These are phyloP conservation scores for Pelargonium australe DNA, from an alignment of 441 rosid genomes.

Conservation along the genomic window DNA sequence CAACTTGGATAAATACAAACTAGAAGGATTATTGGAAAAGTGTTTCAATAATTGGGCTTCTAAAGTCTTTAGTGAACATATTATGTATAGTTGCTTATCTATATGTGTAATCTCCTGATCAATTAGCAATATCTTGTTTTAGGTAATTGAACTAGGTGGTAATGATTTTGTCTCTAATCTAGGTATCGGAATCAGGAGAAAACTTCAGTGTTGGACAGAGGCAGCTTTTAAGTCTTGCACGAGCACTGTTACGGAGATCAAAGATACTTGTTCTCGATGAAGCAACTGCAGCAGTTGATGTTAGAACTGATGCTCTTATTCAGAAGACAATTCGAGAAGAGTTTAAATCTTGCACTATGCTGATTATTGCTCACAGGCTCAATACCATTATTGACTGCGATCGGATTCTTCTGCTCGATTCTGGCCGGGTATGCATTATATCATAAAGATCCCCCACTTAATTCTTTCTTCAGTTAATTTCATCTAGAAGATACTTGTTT, in stretches of 20 bases:
- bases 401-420: conserved; percentile 69
- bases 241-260: conserved; percentile 85
- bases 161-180: conserved; percentile 13
- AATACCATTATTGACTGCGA: conserved; percentile 88
- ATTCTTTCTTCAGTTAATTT: background rate
- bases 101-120: background rate
- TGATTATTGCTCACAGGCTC: conserved; percentile 84
- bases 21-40: background rate
- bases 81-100: background rate
- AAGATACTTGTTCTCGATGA: conserved; percentile 96
- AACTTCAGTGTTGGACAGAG: conserved; percentile 94
- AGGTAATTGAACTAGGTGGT: background rate
- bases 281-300: conserved; percentile 97
- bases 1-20: background rate
- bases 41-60: background rate
- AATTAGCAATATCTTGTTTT: background rate
- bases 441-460: conserved; percentile 5
- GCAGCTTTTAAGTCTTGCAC: conserved; percentile 85
- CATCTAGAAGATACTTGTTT: no score
- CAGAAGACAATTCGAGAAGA: conserved; percentile 92
- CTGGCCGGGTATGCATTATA: conserved; percentile 57
- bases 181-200: conserved; percentile 89
- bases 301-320: conserved; percentile 86
- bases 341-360: conserved; percentile 86
- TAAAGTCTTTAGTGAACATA: background rate